Percentiles rank a stretch among this genome's conserved stretches.
Conservation (phyloP, 345 rosid genomes). For the Acer campestre region DNA sequence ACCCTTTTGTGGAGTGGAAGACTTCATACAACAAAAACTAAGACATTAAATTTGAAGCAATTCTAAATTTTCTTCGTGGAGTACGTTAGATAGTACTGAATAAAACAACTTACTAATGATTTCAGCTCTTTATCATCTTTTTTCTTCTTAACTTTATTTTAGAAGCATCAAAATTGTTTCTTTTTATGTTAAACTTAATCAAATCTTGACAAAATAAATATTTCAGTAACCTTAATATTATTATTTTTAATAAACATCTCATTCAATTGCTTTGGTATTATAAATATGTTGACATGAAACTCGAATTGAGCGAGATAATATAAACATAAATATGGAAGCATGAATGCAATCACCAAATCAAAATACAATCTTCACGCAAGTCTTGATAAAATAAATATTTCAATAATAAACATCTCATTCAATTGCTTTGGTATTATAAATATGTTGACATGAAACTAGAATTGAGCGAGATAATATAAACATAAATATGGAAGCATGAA, state of each 20-base stretch:
- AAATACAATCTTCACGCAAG: too few relatives aligned
- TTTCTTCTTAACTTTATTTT: background rate
- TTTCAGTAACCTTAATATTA: too few relatives aligned
- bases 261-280: background rate
- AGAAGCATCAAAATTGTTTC: too few relatives aligned
- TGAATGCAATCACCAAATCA: constrained; percentile 18
- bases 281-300: too few relatives aligned
- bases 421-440: background rate
- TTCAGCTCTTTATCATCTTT: background rate
- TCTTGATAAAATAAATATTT: too few relatives aligned
- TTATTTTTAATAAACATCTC: background rate
- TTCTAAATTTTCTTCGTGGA: background rate
- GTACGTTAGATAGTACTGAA: background rate
- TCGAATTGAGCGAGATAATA: background rate
- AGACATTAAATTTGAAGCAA: background rate
- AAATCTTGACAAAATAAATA: too few relatives aligned
- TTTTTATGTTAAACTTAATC: too few relatives aligned
- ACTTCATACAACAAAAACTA: background rate
- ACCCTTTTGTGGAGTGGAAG: background rate
- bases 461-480: background rate
- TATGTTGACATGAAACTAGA: too few relatives aligned
- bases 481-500: constrained; percentile 11
- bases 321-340: constrained; percentile 1
- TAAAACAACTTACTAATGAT: constrained; percentile 1
- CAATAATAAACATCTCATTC: background rate